phyloP scores from a whole-genome alignment of 2,329 filamentous ascomycete genomes.

The Aspergillus sp. region DNA sequence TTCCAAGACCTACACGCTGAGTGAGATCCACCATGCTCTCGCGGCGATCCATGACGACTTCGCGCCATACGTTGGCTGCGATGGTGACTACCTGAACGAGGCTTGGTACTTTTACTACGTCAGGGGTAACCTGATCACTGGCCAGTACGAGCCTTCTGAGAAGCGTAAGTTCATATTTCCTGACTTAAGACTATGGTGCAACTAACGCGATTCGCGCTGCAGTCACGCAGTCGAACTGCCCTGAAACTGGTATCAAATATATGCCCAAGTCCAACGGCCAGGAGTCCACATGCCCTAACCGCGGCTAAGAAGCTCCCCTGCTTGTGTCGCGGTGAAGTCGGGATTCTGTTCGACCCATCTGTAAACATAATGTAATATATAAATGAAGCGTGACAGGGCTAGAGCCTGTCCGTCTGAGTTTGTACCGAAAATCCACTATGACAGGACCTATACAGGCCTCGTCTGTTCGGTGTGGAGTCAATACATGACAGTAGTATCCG shows the following conservation, averaged over 20 bases:
- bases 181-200: background rate
- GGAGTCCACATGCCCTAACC: constrained; percentile 1
- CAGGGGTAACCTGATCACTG: constrained; percentile 62
- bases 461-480: background rate
- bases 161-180: constrained; percentile 42
- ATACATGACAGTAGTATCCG: background rate
- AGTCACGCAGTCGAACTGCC: constrained; percentile 61
- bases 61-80: constrained; percentile 58
- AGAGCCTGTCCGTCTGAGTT: background rate
- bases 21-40: constrained; percentile 57
- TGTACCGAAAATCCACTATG: background rate
- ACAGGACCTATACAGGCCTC: too few species aligned
- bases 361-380: background rate
- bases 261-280: constrained; percentile 56
- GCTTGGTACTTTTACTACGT: constrained; percentile 61
- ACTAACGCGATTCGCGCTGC: constrained; percentile 3
- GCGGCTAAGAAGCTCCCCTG: background rate
- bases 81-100: constrained; percentile 54
- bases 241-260: constrained; percentile 66
- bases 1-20: constrained; percentile 56
- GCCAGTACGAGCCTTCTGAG: constrained; percentile 62
- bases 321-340: background rate
- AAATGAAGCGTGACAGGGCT: background rate
- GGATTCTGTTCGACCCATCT: background rate
- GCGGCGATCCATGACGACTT: constrained; percentile 52